Evolutionary conservation across 805 yeast species (phyloP), one percentile per base, ranked within the genome.

Genomic region (Ogataea nonfermentans): DNA sequence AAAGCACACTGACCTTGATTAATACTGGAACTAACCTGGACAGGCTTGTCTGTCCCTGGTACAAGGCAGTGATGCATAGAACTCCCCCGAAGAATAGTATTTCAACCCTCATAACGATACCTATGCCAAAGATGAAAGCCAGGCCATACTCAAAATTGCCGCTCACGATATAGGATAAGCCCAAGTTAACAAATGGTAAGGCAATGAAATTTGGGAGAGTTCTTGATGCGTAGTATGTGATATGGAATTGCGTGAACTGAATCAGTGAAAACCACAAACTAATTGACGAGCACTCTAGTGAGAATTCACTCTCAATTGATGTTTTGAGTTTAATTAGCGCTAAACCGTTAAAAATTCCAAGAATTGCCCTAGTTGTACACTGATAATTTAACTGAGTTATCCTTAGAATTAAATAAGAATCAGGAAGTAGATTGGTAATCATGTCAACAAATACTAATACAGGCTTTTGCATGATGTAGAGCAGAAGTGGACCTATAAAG

Each of bases 141-240:
- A 89, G 59, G 1, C 78, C 75, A 19, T 52, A 43, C 0, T 74
- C 68, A 6, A 66, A 45, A 33, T 74, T 67, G 9, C 81, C 86
- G 13, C 50, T 47, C 11, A 86, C 48, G 11, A 79, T 51, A 52
- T 67, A 68, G 4, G 78, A 67, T 29, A 83, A 48, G 0, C 84
- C 83, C 32, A 64, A 51, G 40, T 76, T 74, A 4, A 82, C 81
- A 25, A 86, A 54, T 3, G 97, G 96, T 38, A 91, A 65, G 2
- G 84, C 89, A 41, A 90, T 65, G 51, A 83, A 84, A 61, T 91
- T 91, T n/a, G 97, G 96, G 42, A 91, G 67, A 0, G 95, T 78
- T 49, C 97, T 71, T 2, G 95, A 73, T n/a, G 85, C 70, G 57
- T 91, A 91, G 65, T 69, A 91, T 44, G 82, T 63, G 13, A 87